Base-by-base conservation (phyloP, 345 rosid species). In the Eutrema japonicum region DNA sequence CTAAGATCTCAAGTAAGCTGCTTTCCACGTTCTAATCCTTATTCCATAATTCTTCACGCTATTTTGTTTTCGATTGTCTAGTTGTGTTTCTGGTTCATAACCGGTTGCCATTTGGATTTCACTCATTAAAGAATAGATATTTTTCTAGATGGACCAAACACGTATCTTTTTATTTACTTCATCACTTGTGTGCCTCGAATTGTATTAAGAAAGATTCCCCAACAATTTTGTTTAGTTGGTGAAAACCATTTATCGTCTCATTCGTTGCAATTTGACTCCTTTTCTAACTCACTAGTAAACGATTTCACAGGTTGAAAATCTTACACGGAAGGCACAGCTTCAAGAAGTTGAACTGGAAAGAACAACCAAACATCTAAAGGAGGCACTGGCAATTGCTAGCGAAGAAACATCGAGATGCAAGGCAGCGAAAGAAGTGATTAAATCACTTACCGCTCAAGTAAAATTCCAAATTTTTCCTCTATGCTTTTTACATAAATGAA, bases 351-450 rank as follows among this genome's bases (percentile, higher is more conserved):
- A 96, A 81, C 81, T 96, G 71, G 96, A 96, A 84, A 89, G 90
- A 82, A 86, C 89, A 65, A 83, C 90, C 52, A 92, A 90, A 75
- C 95, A 88, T 77, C 87, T 96, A 74, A 90, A 90, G 74, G 99
- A 92, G 81, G 95, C 96, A 37, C 77, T 86, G 59, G 86, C 87
- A 81, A 78, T 92, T 37, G 97, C 99, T 43, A 96, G 76, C 40
- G 99, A 92, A 70, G 99, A 96, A 86, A 82, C 96, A 72, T 85
- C 87, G 27, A 96, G 89, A 84, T 96, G 98, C 86, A 90, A 90
- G 80, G 99, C 96, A 45, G 98, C 99, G n/a, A 96, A 96, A 72
- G 99, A 96, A 83, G 99, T 96, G 70, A 96, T 96, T 79, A 96
- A 89, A 80, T 90, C 99, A 2, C 92, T 96, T 57, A 96, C 99